Base-by-base conservation (phyloP, 2,329 filamentous ascomycete genomes). In the Aspergillus fructus region DNA sequence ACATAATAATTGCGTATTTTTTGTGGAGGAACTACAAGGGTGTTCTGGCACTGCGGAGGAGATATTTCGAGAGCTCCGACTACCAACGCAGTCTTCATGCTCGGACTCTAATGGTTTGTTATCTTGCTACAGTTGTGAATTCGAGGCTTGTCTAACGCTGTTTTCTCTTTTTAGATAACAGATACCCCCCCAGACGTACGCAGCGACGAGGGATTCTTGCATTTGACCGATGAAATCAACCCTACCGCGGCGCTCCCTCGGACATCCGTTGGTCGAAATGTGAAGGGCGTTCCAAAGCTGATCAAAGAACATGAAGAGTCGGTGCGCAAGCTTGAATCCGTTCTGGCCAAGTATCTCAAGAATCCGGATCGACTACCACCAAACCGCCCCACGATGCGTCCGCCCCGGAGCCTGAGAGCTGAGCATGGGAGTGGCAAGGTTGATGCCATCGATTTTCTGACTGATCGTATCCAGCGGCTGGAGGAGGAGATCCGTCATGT, bases 361-460 rank as follows among this genome's bases (percentile, higher is more conserved):
- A 89, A 96, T 59, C 94, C 94, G 0, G 83, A 89, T 61, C 85
- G 88, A 60, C 81, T 97, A 0, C 94, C 94, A 0, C 66, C 89
- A 0, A 85, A 84, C 19, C 85, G 94, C 34, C 94, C 94, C 1
- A 82, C 84, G 49, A 96, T 93, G 79, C 86, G 84, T 45, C 90
- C 91, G 0, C 89, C 89, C 12, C 93, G 92, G 71, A 89, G 89
- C 62, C 91, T 97, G 66, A 86, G 85, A 55, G 83, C 85, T 0
- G 87, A 85, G 64, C 81, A 87, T 23, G 84, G 83, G 34, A 85
- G 85, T 13, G 66, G 90, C 63, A 93, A 92, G 71, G 84, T 97
- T 4, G 94, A 99, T 70, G 91, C 94, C 17, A 97, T 99, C 68
- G 91, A 96, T 61, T 97, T 96, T 68, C 81, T 96, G 53, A 96